Evolutionary conservation across 768 basidiomycete genomes (phyloP), one percentile per base, ranked within the genome.

Genomic region (Suillus sp.): DNA sequence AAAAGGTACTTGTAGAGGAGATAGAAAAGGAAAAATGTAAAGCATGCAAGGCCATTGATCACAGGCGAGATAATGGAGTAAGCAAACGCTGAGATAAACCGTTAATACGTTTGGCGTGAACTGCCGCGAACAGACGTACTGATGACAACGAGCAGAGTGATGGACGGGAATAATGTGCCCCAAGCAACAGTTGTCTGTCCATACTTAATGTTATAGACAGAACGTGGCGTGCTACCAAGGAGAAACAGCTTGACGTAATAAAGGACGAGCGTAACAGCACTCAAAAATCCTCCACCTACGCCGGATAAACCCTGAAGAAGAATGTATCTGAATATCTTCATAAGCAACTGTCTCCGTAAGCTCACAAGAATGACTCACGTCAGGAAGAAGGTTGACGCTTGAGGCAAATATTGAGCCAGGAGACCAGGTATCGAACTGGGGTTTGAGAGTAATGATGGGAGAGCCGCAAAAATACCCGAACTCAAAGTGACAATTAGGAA

Each of bases 171-270:
- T 68, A 84, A 60, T 69, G 95, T 80, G 73, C 96, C 96, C 95
- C 95, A 81, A 51, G 78, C 80, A 1, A 92, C 87, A 11, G 75
- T 83, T 27, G 86, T 77, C 43, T 89, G 82, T 5, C 79, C 84
- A 73, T 91, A 95, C 74, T 93, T 92, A 81, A 96, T 91, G 35
- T 82, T 80, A 71, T 88, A 96, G 14, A 98, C 82, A 3, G 91
- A 87, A 20, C 95, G 86, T 47, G 95, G 92, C 0, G 96, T 96
- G 66, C 90, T 92, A 27, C 94, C 96, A 20, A 96, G 83, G 14
- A 99, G 77, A 75, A 89, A 83, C 30, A 96, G 77, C 79, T 94
- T 96, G 74, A 96, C 90, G 70, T 97, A 97, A 79, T 98, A 98
- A 51, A 98, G 68, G 7, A 86, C 72, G 55, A 98, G 78, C 1